Evolutionary conservation across 495 filamentous ascomycete genomes (phyloP).

Genomic region (Beverwykella pulmonaria): DNA sequence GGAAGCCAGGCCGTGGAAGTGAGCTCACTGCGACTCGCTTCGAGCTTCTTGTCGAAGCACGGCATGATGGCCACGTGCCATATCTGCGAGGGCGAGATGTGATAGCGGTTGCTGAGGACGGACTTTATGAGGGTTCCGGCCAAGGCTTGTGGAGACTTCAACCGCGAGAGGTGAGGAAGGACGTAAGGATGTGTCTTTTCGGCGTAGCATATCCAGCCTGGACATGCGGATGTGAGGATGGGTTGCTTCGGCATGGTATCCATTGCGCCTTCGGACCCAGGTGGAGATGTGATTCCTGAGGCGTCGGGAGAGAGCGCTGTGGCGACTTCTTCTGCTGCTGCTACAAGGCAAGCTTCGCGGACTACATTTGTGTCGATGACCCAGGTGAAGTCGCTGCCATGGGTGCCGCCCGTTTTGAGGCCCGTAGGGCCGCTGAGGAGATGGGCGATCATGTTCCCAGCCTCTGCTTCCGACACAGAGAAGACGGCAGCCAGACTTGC

Average conservation of each 20-base stretch:
- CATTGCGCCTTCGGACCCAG: slow-evolving; percentile 36
- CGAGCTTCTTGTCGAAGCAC: slow-evolving; percentile 98
- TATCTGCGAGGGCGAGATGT: slow-evolving; percentile 74
- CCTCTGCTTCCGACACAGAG: slow-evolving; percentile 70
- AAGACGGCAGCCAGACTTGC: slow-evolving; percentile 85
- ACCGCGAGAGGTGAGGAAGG: slow-evolving; percentile 82
- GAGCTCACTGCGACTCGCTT: slow-evolving; percentile 89
- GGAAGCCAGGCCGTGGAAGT: slow-evolving; percentile 74
- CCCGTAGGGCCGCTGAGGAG: slow-evolving; percentile 73
- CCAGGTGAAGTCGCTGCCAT: slow-evolving; percentile 80
- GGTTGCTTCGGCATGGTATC: slow-evolving; percentile 61
- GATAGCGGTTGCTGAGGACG: slow-evolving; percentile 67
- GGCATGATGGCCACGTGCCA: slow-evolving; percentile 97
- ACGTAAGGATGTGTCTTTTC: slow-evolving; percentile 96
- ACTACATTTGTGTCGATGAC: slow-evolving; percentile 83
- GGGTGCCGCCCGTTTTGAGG: slow-evolving; percentile 65
- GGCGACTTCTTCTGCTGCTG: slow-evolving; percentile 75
- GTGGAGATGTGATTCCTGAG: slow-evolving; percentile 16
- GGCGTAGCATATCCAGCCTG: slow-evolving; percentile 98
- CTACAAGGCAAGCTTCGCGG: slow-evolving; percentile 73
- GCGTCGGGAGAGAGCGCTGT: slow-evolving; percentile 29
- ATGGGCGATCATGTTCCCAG: slow-evolving; percentile 79
- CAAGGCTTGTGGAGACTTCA: slow-evolving; percentile 93
- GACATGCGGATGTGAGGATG: slow-evolving; percentile 87
- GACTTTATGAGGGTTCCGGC: slow-evolving; percentile 89